These are phyloP conservation scores for Fusarium verticillioides DNA, from an alignment of 2,329 filamentous ascomycete genomes.

Conservation along the genomic window DNA sequence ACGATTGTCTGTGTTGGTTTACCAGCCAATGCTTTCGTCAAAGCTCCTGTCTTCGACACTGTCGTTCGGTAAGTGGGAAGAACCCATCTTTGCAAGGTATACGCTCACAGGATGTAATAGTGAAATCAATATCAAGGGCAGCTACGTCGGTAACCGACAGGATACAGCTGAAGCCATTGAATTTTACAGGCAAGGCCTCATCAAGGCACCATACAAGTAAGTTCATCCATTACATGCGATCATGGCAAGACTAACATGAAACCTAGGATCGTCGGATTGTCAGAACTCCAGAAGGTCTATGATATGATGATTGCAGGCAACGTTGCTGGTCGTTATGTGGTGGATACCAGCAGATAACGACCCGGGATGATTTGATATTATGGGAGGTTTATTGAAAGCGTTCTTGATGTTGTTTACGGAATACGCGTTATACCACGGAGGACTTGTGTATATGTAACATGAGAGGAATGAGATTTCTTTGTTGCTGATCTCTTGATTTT, in stretches of 20 bases:
- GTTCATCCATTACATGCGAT: fast-evolving
- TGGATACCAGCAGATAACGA: slow-evolving; percentile 72
- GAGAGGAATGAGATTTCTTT: background rate
- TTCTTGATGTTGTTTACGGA: background rate
- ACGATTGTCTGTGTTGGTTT: slow-evolving; percentile 86
- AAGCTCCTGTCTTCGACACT: slow-evolving; percentile 85
- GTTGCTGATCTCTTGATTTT: background rate
- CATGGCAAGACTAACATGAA: background rate
- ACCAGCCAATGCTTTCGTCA: slow-evolving; percentile 81
- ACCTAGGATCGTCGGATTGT: slow-evolving; percentile 72
- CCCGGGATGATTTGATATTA: background rate
- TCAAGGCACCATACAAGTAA: slow-evolving; percentile 82
- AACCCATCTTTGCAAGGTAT: fast-evolving
- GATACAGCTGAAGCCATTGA: slow-evolving; percentile 88
- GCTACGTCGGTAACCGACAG: slow-evolving; percentile 88
- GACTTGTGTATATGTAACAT: background rate
- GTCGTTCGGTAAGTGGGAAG: slow-evolving; percentile 63
- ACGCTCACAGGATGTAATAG: slow-evolving; percentile 47
- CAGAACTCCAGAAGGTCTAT: slow-evolving; percentile 79
- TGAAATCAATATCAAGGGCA: slow-evolving; percentile 90
- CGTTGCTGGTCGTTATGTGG: slow-evolving; percentile 78
- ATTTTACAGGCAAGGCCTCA: slow-evolving; percentile 82
- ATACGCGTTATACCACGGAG: background rate
- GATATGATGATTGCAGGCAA: slow-evolving; percentile 74
- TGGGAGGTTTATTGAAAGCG: background rate